Evolutionary conservation across 2,329 filamentous ascomycete species (phyloP).

Genomic region (Whalleya microplaca): DNA sequence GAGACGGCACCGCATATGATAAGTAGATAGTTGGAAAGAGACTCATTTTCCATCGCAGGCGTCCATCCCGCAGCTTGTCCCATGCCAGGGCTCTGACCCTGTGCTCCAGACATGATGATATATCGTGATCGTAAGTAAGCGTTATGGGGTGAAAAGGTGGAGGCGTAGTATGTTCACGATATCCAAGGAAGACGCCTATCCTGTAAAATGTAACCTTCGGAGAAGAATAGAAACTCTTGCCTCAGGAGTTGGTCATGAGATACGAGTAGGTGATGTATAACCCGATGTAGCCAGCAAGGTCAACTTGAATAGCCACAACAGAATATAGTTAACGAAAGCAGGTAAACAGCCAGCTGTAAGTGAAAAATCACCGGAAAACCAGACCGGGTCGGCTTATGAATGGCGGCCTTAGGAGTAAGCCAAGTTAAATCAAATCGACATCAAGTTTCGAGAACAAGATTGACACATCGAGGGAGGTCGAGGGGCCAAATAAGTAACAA

Average conservation of each 20-base stretch:
- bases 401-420: conserved; percentile 1
- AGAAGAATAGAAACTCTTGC: conserved; percentile 7
- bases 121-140: conserved; percentile 8
- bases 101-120: conserved; percentile 20
- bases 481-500: conserved; percentile 7
- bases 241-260: conserved; percentile 13
- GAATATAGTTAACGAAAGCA: conserved; percentile 17
- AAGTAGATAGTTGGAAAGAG: conserved; percentile 64
- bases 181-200: background rate
- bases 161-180: background rate
- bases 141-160: conserved; percentile 6
- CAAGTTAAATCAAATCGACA: background rate
- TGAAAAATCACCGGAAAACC: conserved; percentile 2
- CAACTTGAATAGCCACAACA: conserved; percentile 28
- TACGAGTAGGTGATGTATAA: conserved; percentile 7
- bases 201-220: conserved; percentile 2
- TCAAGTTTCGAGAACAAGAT: background rate
- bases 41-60: conserved; percentile 51
- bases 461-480: conserved; percentile 2
- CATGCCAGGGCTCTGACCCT: conserved; percentile 25
- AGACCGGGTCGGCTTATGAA: conserved; percentile 4
- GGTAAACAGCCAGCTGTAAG: conserved; percentile 33
- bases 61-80: conserved; percentile 39
- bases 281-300: conserved; percentile 19
- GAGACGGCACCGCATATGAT: conserved; percentile 68